Evolutionary conservation across 768 basidiomycete genomes (phyloP).

Genomic region (Xerocomellus chrysenteron): DNA sequence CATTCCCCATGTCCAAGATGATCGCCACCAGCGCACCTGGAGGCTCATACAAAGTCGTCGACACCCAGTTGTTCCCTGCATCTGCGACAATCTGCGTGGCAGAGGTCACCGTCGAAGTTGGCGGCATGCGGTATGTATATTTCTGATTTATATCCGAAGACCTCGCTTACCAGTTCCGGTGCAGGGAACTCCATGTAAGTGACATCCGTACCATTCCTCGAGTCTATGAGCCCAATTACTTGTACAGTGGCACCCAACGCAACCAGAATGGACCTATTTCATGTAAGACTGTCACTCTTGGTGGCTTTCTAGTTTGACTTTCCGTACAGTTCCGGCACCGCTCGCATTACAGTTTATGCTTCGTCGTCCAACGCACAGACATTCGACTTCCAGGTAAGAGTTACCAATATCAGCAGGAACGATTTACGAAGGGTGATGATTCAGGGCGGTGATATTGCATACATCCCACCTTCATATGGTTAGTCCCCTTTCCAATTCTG

Average conservation of each 20-base stretch:
- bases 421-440: conserved; percentile 5
- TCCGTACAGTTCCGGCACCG: conserved; percentile 35
- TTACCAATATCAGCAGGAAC: not conserved
- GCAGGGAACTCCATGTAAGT: conserved; percentile 48
- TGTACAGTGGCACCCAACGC: conserved; percentile 50
- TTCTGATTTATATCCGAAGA: not conserved
- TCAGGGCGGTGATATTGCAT: conserved; percentile 32
- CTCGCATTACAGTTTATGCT: conserved; percentile 45
- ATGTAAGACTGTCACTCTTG: conserved; percentile 25
- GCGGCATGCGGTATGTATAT: conserved; percentile 52
- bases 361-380: conserved; percentile 41
- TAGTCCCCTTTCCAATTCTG: not conserved
- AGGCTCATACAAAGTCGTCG: conserved; percentile 60
- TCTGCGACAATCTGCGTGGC: conserved; percentile 54
- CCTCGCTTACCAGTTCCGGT: not conserved
- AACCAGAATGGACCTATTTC: conserved; percentile 48
- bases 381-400: conserved; percentile 42
- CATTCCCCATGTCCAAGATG: conserved; percentile 53
- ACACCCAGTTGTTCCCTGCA: conserved; percentile 52
- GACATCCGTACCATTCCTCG: not conserved
- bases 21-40: conserved; percentile 44
- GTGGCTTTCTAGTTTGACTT: not conserved
- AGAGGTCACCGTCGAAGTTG: conserved; percentile 57
- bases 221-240: not conserved
- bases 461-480: conserved; percentile 26